These are phyloP conservation scores for Xylaria sp. DNA, from an alignment of 2,329 filamentous ascomycete genomes.

Conservation along the genomic window DNA sequence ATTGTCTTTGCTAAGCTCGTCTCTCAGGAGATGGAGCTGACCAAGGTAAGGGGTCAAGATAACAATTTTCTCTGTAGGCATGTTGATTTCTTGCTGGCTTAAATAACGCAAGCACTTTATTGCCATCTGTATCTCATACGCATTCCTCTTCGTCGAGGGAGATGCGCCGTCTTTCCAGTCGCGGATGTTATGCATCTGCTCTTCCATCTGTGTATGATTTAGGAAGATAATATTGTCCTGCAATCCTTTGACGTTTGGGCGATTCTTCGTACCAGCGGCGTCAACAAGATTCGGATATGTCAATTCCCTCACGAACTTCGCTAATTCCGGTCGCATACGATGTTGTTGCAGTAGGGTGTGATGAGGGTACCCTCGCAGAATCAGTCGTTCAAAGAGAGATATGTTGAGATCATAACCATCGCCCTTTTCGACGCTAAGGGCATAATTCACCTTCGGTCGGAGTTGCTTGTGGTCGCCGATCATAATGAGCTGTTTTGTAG, in stretches of 20 bases:
- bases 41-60: constrained; percentile 79
- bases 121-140: constrained; percentile 73
- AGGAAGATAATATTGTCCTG: constrained; percentile 71
- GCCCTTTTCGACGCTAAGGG: constrained; percentile 70
- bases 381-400: constrained; percentile 76
- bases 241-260: constrained; percentile 65
- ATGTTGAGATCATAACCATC: constrained; percentile 74
- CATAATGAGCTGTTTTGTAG: constrained; percentile 65
- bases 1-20: constrained; percentile 64
- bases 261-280: constrained; percentile 57
- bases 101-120: constrained; percentile 74
- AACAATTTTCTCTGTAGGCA: constrained; percentile 67
- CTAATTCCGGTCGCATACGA: constrained; percentile 76
- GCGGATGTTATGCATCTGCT: constrained; percentile 53
- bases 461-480: constrained; percentile 82
- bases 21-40: constrained; percentile 68
- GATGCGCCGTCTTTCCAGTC: constrained; percentile 63
- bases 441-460: constrained; percentile 73
- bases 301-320: constrained; percentile 64
- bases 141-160: constrained; percentile 70
- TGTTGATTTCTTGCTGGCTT: constrained; percentile 74
- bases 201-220: constrained; percentile 68
- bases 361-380: constrained; percentile 65
- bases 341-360: constrained; percentile 70
- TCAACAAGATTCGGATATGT: constrained; percentile 73